Evolutionary conservation across 2,329 filamentous ascomycete genomes (phyloP).

Genomic region (Fusarium nisikadoi): DNA sequence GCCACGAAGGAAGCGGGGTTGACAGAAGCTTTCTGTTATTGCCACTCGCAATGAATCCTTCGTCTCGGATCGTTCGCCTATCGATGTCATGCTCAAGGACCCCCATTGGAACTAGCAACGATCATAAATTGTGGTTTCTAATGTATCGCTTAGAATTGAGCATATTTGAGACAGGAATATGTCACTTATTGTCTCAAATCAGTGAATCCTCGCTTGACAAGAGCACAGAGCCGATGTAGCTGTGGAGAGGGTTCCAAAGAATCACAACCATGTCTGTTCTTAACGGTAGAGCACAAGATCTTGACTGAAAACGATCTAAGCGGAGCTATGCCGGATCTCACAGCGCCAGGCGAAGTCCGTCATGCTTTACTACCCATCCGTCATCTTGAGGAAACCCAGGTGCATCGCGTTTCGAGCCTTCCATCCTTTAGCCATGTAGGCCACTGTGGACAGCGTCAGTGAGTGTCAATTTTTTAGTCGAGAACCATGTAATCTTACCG

Average conservation of each 20-base stretch:
- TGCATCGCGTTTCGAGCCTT: slow-evolving; percentile 39
- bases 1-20: not conserved
- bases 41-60: not conserved
- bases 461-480: accelerated
- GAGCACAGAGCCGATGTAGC: not conserved
- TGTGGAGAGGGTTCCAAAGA: too few species aligned
- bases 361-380: slow-evolving; percentile 50
- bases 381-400: slow-evolving; percentile 52
- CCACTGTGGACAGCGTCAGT: slow-evolving; percentile 37
- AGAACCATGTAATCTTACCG: not conserved
- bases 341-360: slow-evolving; percentile 49
- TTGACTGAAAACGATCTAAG: not conserved
- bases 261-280: not conserved
- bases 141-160: too few species aligned
- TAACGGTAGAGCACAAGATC: accelerated
- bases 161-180: not conserved
- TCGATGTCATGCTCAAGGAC: not conserved
- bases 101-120: too few species aligned
- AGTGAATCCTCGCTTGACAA: not conserved
- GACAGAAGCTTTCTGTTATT: not conserved
- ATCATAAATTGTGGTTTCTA: too few species aligned
- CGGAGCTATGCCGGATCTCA: slow-evolving; percentile 21
- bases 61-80: not conserved
- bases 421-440: slow-evolving; percentile 50
- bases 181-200: not conserved